A percentile compares a stretch with the other conserved stretches of the same genome.
These are phyloP conservation scores for Penicillium argentinense DNA, from an alignment of 495 filamentous ascomycete genomes.

Conservation along the genomic window DNA sequence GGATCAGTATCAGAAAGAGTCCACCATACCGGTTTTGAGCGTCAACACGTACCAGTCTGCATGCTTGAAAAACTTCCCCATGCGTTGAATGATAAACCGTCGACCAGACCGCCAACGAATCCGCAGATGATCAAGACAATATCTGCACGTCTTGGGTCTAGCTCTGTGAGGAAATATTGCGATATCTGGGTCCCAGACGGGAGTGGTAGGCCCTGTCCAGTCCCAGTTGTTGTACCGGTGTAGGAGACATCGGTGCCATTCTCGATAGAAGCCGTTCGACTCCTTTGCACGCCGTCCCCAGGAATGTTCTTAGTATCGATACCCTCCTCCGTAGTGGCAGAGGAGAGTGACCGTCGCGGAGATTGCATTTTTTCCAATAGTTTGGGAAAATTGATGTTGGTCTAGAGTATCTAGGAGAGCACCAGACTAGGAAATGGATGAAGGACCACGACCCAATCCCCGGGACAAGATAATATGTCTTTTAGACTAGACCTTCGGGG, in stretches of 20 bases:
- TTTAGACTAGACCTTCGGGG: conserved; percentile 1
- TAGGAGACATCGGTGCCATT: background rate
- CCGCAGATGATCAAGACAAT: conserved; percentile 37
- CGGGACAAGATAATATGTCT: background rate
- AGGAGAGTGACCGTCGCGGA: conserved; percentile 1
- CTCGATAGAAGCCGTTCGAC: background rate
- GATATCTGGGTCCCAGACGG: background rate
- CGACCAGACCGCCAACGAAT: conserved; percentile 40
- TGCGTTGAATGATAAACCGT: conserved; percentile 43
- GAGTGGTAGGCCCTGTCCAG: no score
- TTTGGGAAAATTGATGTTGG: background rate
- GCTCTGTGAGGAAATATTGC: conserved; percentile 5
- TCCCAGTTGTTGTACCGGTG: no score
- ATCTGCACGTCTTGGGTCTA: conserved; percentile 32
- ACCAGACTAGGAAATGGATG: no score
- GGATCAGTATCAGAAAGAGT: background rate
- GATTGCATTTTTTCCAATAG: background rate
- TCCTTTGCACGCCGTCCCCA: background rate
- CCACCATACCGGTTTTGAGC: background rate
- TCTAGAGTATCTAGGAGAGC: no score
- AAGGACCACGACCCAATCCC: background rate
- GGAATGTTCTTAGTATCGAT: background rate
- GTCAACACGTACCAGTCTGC: conserved; percentile 48
- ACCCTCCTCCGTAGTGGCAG: conserved; percentile 5
- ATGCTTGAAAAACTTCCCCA: conserved; percentile 59